Evolutionary conservation across 2,329 filamentous ascomycete species (phyloP), one percentile per base, ranked within the genome.

Genomic region (Beauveria medogensis): DNA sequence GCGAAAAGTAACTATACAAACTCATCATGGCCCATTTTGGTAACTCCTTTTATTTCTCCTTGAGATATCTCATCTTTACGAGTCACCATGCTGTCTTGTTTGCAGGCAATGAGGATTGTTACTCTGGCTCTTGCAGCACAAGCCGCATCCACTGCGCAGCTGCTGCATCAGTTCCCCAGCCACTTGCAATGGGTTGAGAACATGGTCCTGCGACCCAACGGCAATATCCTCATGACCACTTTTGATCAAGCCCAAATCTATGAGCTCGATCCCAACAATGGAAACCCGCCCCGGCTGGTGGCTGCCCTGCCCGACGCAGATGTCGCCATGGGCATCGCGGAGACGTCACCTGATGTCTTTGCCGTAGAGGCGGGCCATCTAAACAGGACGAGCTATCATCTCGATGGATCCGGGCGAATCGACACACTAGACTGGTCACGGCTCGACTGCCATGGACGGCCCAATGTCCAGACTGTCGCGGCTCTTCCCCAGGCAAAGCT

Each of bases 161-260:
- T 60, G 9, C 20, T 60, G 5, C 48, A 64, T 43, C 65, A 64
- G 20, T 66, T 66, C 50, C 63, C 65, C 14, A 50, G 48, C 57
- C 30, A 51, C n/a, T 28, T 55, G 12, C 62, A 64, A 48, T 66
- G 62, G 54, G 46, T 67, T 28, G 67, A 68, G 48, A 68, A 66
- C 37, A 55, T 68, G 30, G 65, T 64, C 6, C 37, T 68, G 14
- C 64, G 63, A 0, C 47, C 53, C 3, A 69, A 67, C 26, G 64
- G 67, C 12, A 44, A 66, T 16, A 22, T 68, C 3, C 46, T 68
- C 1, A 43, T 64, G 22, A 65, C 60, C 7, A 64, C 65, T 5
- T 60, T 65, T 24, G 61, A 67, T 47, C 50, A 64, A 6, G 65
- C 57, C 26, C n/a, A 50, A 51, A n/a, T 64, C 24, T 63, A 65